phyloP scores from a whole-genome alignment of 345 rosid genomes.

The Draba incana region DNA sequence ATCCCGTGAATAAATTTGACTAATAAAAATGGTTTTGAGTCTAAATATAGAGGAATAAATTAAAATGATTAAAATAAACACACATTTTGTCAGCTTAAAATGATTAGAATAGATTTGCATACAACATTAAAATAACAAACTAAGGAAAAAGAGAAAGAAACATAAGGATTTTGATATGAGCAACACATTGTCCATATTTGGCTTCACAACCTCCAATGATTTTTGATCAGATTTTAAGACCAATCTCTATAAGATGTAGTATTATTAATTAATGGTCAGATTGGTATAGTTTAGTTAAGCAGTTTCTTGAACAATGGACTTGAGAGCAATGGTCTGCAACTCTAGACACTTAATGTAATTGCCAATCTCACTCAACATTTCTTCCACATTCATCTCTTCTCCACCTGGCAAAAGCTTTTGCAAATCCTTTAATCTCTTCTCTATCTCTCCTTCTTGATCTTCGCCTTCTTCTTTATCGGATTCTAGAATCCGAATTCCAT shows the following conservation, averaged over 20 bases:
- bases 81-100: conserved; percentile 26
- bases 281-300: neutral
- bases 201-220: conserved; percentile 12
- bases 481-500: neutral
- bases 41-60: neutral
- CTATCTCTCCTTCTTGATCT: conserved; percentile 34
- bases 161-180: conserved; percentile 9
- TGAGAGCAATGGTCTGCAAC: conserved; percentile 49
- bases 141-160: conserved; percentile 16
- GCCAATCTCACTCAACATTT: conserved; percentile 48
- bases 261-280: conserved; percentile 4
- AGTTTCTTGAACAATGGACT: conserved; percentile 41
- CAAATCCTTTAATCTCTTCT: conserved; percentile 35
- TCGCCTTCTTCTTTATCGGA: conserved; percentile 25
- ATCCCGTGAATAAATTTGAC: neutral
- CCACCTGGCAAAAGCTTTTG: conserved; percentile 51
- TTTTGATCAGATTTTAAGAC: neutral
- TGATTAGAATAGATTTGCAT: conserved; percentile 16
- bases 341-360: conserved; percentile 53
- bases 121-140: conserved; percentile 6
- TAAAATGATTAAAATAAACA: neutral
- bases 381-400: conserved; percentile 46
- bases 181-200: conserved; percentile 7
- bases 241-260: neutral
- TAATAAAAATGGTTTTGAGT: neutral